Conservation (phyloP, 768 basidiomycete genomes). For the Postia placenta region DNA sequence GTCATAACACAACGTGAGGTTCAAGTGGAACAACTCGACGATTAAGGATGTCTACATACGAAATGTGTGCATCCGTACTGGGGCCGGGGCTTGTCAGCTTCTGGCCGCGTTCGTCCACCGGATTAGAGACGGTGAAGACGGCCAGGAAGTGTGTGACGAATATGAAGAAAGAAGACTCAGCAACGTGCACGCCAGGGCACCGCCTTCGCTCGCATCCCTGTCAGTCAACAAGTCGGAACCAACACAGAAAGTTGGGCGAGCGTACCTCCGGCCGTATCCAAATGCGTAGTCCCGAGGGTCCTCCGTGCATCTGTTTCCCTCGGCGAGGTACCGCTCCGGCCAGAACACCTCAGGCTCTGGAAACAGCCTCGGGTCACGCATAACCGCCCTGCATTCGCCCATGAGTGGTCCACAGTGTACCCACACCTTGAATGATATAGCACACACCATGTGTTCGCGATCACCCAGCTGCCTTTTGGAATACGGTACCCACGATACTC, state of each 20-base stretch:
- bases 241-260: background rate
- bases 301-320: background rate
- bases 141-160: conserved; percentile 10
- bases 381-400: conserved; percentile 5
- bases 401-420: too few species aligned
- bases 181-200: conserved; percentile 15
- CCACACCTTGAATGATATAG: background rate
- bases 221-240: background rate
- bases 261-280: conserved; percentile 14
- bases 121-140: conserved; percentile 12
- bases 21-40: too few species aligned
- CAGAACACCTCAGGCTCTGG: conserved; percentile 6
- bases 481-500: conserved; percentile 9
- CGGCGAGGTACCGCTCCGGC: conserved; percentile 13
- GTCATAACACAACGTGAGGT: too few species aligned
- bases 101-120: conserved; percentile 9
- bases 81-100: conserved; percentile 17
- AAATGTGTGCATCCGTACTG: conserved; percentile 18
- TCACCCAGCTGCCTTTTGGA: conserved; percentile 10
- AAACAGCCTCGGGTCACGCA: conserved; percentile 6
- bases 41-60: too few species aligned
- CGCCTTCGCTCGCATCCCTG: conserved; percentile 1
- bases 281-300: conserved; percentile 5
- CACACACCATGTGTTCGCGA: conserved; percentile 15
- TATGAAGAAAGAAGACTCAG: conserved; percentile 9